phyloP scores from a whole-genome alignment of 23 red algal species.

The Cyanidium caldarium region DNA sequence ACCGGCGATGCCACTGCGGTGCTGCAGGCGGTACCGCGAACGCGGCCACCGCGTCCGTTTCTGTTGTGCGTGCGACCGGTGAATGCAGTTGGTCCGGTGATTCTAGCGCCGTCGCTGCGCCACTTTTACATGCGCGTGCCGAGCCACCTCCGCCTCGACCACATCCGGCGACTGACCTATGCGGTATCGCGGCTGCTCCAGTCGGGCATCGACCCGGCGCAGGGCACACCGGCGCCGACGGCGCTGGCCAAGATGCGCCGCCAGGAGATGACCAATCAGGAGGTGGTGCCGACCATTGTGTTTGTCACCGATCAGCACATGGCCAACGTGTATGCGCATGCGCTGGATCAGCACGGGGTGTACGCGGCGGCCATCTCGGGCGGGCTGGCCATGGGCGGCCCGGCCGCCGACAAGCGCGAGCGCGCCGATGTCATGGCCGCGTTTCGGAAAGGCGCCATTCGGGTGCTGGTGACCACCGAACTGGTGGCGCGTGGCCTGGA shows the following conservation, averaged over 20 bases:
- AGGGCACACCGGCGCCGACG: not conserved
- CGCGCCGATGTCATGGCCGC: slow-evolving; percentile 13
- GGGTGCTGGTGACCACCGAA: slow-evolving; percentile 16
- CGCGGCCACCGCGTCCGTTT: not conserved
- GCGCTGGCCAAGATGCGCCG: not conserved
- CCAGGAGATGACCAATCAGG: not conserved
- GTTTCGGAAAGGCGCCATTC: slow-evolving; percentile 9
- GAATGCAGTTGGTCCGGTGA: not conserved
- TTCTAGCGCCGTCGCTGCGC: not conserved
- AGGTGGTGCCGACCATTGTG: not conserved
- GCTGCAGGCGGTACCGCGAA: not conserved
- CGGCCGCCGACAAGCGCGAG: not conserved
- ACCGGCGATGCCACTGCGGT: not conserved
- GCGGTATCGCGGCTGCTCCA: not conserved
- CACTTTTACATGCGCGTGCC: slow-evolving; percentile 2
- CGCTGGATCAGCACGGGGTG: not conserved
- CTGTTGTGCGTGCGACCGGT: not conserved
- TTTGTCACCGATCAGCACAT: slow-evolving; percentile 20
- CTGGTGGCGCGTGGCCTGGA: slow-evolving; percentile 12
- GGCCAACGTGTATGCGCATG: not conserved
- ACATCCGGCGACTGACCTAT: not conserved
- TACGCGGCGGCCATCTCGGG: slow-evolving; percentile 7
- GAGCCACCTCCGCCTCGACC: not conserved
- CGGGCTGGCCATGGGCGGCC: not conserved
- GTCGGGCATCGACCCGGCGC: not conserved